These are phyloP conservation scores for Ramalina intermedia DNA, from an alignment of 495 filamentous ascomycete genomes.

Conservation along the genomic window DNA sequence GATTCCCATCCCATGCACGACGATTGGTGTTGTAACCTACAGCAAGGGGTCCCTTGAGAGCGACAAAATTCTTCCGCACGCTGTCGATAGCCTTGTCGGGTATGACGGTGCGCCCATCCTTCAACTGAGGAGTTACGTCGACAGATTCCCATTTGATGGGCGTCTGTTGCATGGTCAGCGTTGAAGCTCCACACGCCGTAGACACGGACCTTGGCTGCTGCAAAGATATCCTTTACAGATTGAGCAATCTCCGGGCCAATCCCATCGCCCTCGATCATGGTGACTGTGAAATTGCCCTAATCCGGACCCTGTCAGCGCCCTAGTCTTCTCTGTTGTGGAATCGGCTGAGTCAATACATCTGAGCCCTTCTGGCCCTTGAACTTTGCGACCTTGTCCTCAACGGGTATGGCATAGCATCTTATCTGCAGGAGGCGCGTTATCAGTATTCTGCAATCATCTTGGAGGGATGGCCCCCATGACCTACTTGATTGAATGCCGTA, in stretches of 20 bases:
- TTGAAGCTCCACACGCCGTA: constrained; percentile 9
- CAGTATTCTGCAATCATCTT: constrained; percentile 1
- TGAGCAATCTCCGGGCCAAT: constrained; percentile 96
- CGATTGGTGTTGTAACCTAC: constrained; percentile 37
- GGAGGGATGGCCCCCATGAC: constrained; percentile 16
- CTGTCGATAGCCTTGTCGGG: constrained; percentile 81
- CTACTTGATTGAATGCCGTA: constrained; percentile 38
- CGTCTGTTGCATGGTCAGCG: constrained; percentile 42
- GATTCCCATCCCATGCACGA: neutral
- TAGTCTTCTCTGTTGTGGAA: neutral
- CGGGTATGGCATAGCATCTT: constrained; percentile 35
- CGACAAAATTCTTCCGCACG: constrained; percentile 83
- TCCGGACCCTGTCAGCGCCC: neutral
- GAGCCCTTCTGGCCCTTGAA: constrained; percentile 81
- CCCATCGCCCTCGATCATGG: constrained; percentile 95
- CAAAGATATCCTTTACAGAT: constrained; percentile 95
- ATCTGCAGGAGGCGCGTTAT: constrained; percentile 14
- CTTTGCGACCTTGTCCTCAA: constrained; percentile 68
- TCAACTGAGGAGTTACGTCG: constrained; percentile 83
- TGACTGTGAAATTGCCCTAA: constrained; percentile 88
- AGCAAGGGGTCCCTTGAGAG: constrained; percentile 91
- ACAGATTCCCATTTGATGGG: constrained; percentile 95
- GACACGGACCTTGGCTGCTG: constrained; percentile 66
- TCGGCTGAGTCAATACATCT: constrained; percentile 42
- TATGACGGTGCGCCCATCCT: constrained; percentile 86